Percentiles rank a stretch among this genome's conserved stretches.
Evolutionary conservation across 805 yeast genomes (phyloP).

Genomic region (Wilhelminamyces savonicus): DNA sequence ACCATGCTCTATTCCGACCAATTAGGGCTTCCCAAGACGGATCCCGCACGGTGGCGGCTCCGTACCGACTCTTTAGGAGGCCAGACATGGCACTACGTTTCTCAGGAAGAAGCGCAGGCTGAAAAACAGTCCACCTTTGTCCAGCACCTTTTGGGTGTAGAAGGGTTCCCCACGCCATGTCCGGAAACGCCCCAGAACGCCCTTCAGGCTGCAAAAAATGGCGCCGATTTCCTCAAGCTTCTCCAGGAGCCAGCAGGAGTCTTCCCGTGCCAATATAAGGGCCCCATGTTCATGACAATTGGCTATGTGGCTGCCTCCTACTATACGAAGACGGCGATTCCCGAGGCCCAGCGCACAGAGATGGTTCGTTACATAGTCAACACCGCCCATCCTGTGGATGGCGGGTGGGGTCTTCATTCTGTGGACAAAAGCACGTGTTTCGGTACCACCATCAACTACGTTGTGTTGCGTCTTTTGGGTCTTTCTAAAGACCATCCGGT

Average conservation of each 20-base stretch:
- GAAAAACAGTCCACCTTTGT: constrained; percentile 52
- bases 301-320: constrained; percentile 78
- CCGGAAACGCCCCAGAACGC: constrained; percentile 40
- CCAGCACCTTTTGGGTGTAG: constrained; percentile 46
- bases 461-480: constrained; percentile 76
- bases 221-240: constrained; percentile 60
- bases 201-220: constrained; percentile 60
- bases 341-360: constrained; percentile 61
- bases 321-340: constrained; percentile 61
- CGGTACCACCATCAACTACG: constrained; percentile 87
- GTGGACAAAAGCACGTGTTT: constrained; percentile 92
- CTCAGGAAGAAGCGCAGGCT: constrained; percentile 25
- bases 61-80: constrained; percentile 65
- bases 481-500: constrained; percentile 69
- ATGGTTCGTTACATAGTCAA: constrained; percentile 83
- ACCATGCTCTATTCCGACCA: constrained; percentile 68
- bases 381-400: constrained; percentile 93
- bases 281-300: constrained; percentile 96
- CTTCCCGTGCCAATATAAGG: constrained; percentile 89
- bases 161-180: constrained; percentile 30
- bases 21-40: constrained; percentile 62
- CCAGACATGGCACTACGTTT: constrained; percentile 71
- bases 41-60: constrained; percentile 69
- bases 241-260: constrained; percentile 77
- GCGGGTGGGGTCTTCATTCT: constrained; percentile 99